Conservation (phyloP, 768 basidiomycete genomes). For the Auriscalpium orientale region DNA sequence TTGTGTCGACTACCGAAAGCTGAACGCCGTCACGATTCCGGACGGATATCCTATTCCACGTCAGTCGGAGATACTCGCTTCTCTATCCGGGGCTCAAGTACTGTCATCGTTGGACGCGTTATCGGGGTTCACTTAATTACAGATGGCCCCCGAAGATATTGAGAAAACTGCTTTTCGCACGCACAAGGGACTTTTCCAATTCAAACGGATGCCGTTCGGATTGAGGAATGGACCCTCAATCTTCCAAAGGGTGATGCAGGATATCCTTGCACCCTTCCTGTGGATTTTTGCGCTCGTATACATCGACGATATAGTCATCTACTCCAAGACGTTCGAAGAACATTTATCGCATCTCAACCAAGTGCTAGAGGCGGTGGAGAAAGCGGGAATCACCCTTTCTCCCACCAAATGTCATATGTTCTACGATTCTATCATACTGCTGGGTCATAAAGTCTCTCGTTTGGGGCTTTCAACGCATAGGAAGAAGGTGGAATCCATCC, state of each 20-base stretch:
- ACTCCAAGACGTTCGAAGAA: conserved; percentile 4
- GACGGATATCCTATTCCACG: conserved; percentile 16
- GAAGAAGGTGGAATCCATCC: conserved; percentile 22
- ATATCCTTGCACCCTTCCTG: conserved; percentile 1
- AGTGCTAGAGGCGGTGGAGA: conserved; percentile 22
- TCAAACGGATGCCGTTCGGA: conserved; percentile 33
- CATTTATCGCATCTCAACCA: conserved; percentile 19
- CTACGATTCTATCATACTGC: conserved; percentile 18
- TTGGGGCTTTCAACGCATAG: conserved; percentile 26
- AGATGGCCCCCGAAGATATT: conserved; percentile 20
- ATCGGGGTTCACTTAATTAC: conserved; percentile 34
- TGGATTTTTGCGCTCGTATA: conserved; percentile 10
- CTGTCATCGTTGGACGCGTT: conserved; percentile 29
- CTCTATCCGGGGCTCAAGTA: conserved; percentile 20
- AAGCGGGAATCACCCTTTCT: conserved; percentile 18
- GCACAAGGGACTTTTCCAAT: conserved; percentile 34
- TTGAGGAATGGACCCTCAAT: conserved; percentile 25
- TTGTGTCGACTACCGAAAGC: conserved; percentile 27
- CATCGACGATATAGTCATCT: conserved; percentile 11
- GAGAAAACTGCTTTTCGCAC: conserved; percentile 31
- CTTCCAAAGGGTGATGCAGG: conserved; percentile 36
- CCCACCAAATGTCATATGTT: conserved; percentile 21
- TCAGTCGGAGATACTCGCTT: conserved; percentile 14
- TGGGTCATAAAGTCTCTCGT: conserved; percentile 32
- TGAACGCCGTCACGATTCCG: conserved; percentile 20